These are phyloP conservation scores for Fusarium falciforme DNA, from an alignment of 2,329 filamentous ascomycete species.

Conservation along the genomic window DNA sequence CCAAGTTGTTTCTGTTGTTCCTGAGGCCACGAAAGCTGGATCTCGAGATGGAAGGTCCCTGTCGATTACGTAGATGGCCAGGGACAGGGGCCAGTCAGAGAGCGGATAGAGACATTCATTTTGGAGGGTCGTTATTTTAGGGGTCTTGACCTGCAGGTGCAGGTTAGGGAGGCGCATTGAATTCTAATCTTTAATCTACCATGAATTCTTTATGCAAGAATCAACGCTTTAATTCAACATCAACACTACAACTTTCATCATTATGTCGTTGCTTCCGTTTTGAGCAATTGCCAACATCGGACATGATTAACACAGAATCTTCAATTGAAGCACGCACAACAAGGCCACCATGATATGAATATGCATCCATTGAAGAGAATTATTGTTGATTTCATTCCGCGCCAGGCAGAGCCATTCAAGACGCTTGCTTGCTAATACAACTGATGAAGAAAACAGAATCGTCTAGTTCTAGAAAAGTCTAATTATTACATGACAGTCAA, in stretches of 20 bases:
- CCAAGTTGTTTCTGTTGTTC: not conserved
- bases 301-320: not conserved
- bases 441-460: not conserved
- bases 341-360: not conserved
- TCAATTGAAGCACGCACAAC: not conserved
- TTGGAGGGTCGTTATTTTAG: not conserved
- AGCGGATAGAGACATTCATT: conserved; percentile 11
- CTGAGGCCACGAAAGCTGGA: conserved; percentile 33
- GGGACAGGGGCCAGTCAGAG: conserved; percentile 15
- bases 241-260: not conserved
- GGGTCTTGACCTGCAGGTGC: not conserved
- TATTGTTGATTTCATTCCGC: conserved; percentile 1
- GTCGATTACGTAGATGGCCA: conserved; percentile 38
- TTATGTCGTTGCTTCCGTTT: too few species aligned
- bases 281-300: not conserved
- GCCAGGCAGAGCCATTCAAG: conserved; percentile 9
- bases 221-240: not conserved
- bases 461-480: conserved; percentile 20
- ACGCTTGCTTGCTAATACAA: not conserved
- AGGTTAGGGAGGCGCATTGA: not conserved
- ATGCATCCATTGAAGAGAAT: not conserved
- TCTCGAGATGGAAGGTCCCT: conserved; percentile 22
- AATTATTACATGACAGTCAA: conserved; percentile 12
- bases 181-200: not conserved
- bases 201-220: not conserved